Conservation (phyloP, 1,139 yeast genomes). For the Scheffersomyces quercinus region DNA sequence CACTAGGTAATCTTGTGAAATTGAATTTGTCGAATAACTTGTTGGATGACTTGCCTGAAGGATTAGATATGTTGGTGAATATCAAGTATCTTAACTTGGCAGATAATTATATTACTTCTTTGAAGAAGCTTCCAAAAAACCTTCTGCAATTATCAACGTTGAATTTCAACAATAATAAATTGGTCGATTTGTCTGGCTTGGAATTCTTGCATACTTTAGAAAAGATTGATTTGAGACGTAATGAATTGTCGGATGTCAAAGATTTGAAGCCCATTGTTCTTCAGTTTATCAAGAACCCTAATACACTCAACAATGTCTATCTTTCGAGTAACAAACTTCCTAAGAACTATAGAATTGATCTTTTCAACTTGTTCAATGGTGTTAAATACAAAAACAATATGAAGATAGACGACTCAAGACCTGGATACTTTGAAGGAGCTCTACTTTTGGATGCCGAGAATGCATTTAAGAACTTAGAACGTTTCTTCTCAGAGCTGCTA, state of each 20-base stretch:
- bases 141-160: slow-evolving; percentile 48
- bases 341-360: slow-evolving; percentile 52
- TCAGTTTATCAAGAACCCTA: slow-evolving; percentile 34
- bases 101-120: slow-evolving; percentile 49
- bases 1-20: slow-evolving; percentile 52
- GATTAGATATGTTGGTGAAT: slow-evolving; percentile 48
- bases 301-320: slow-evolving; percentile 34
- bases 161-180: slow-evolving; percentile 55
- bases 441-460: slow-evolving; percentile 51
- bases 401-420: slow-evolving; percentile 61
- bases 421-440: slow-evolving; percentile 65
- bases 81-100: slow-evolving; percentile 58
- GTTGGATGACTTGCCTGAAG: slow-evolving; percentile 51
- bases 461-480: slow-evolving; percentile 45
- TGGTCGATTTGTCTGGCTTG: slow-evolving; percentile 47
- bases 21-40: slow-evolving; percentile 59
- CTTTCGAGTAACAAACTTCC: slow-evolving; percentile 48
- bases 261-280: slow-evolving; percentile 38
- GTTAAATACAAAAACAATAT: slow-evolving; percentile 48
- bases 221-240: slow-evolving; percentile 59
- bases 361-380: slow-evolving; percentile 57
- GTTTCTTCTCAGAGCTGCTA: slow-evolving; percentile 27
- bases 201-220: slow-evolving; percentile 49
- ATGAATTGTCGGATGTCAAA: slow-evolving; percentile 35
- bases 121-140: slow-evolving; percentile 40